Evolutionary conservation across 2,329 filamentous ascomycete species (phyloP).

Genomic region (Aspergillus fumigatus): DNA sequence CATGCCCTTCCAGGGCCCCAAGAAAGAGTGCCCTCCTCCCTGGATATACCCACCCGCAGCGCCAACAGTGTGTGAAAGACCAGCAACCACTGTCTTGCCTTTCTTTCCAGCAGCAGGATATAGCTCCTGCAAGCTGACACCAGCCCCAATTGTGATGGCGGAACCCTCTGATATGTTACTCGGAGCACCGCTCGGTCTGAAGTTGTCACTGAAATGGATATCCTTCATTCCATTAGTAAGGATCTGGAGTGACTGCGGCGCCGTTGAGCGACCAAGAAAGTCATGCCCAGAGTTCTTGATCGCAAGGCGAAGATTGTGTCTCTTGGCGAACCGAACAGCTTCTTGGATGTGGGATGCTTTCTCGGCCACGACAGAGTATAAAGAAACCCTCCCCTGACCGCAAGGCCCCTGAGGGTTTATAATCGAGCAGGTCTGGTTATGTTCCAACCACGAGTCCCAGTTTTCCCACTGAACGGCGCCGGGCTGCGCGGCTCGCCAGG

Average conservation of each 20-base stretch:
- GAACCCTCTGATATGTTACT: neutral
- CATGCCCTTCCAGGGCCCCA: slow-evolving; percentile 49
- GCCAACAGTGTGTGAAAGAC: slow-evolving; percentile 14
- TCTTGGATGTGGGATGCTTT: slow-evolving; percentile 31
- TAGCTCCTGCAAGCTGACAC: slow-evolving; percentile 5
- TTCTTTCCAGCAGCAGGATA: slow-evolving; percentile 1
- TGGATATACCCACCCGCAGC: slow-evolving; percentile 33
- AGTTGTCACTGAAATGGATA: slow-evolving; percentile 4
- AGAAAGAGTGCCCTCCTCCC: slow-evolving; percentile 39
- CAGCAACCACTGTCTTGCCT: slow-evolving; percentile 5
- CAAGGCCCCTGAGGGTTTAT: slow-evolving; percentile 23
- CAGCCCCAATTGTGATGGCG: slow-evolving; percentile 6
- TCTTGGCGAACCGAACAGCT: slow-evolving; percentile 34
- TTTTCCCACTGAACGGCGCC: slow-evolving; percentile 36
- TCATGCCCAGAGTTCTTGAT: slow-evolving; percentile 35
- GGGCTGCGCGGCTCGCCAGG: slow-evolving; percentile 34
- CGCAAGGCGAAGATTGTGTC: slow-evolving; percentile 18
- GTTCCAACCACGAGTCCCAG: slow-evolving; percentile 37
- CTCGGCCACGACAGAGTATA: slow-evolving; percentile 34
- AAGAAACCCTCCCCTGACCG: slow-evolving; percentile 33
- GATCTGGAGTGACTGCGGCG: slow-evolving; percentile 29
- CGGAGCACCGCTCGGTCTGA: slow-evolving; percentile 2
- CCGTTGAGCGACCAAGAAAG: slow-evolving; percentile 17
- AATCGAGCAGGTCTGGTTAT: slow-evolving; percentile 35
- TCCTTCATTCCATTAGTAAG: slow-evolving; percentile 17